Conservation (phyloP, 306 rosid genomes). For the Cicer yamashitae region DNA sequence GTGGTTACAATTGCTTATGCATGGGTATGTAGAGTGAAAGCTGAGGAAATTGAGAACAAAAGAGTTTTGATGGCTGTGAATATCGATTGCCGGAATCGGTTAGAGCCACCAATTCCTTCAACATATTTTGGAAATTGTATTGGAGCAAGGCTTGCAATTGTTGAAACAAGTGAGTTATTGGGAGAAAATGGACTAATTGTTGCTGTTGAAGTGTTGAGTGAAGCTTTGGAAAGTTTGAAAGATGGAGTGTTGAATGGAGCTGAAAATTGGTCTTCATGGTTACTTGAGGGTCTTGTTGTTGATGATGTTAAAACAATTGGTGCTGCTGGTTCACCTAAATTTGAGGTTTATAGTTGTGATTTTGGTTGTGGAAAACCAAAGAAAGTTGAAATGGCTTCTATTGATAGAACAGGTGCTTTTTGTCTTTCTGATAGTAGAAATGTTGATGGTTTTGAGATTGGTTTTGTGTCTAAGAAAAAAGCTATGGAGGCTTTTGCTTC, state of each 20-base stretch:
- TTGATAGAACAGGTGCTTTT: slow-evolving; percentile 47
- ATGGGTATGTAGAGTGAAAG: slow-evolving; percentile 45
- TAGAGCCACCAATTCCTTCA: slow-evolving; percentile 48
- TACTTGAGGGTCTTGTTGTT: not conserved
- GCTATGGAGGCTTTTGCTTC: slow-evolving; percentile 46
- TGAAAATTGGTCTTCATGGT: slow-evolving; percentile 34
- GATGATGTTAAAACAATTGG: slow-evolving; percentile 19
- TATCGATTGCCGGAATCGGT: slow-evolving; percentile 49
- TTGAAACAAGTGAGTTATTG: slow-evolving; percentile 25
- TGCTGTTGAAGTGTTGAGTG: slow-evolving; percentile 36
- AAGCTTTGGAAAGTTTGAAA: slow-evolving; percentile 44
- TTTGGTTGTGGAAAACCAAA: slow-evolving; percentile 69
- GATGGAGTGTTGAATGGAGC: slow-evolving; percentile 47
- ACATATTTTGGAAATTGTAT: slow-evolving; percentile 67
- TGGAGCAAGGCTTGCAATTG: not conserved
- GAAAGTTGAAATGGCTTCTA: slow-evolving; percentile 61
- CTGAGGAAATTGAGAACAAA: slow-evolving; percentile 29
- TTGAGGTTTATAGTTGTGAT: slow-evolving; percentile 55
- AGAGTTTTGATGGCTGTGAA: not conserved
- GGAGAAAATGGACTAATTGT: slow-evolving; percentile 47
- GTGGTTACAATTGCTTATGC: slow-evolving; percentile 45
- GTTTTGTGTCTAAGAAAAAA: slow-evolving; percentile 41
- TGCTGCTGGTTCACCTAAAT: slow-evolving; percentile 58
- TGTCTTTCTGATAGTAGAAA: slow-evolving; percentile 46
- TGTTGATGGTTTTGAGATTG: slow-evolving; percentile 55